Evolutionary conservation across 108 stramenopile species (phyloP).

Genomic region (Cylindrotheca fusiformis): DNA sequence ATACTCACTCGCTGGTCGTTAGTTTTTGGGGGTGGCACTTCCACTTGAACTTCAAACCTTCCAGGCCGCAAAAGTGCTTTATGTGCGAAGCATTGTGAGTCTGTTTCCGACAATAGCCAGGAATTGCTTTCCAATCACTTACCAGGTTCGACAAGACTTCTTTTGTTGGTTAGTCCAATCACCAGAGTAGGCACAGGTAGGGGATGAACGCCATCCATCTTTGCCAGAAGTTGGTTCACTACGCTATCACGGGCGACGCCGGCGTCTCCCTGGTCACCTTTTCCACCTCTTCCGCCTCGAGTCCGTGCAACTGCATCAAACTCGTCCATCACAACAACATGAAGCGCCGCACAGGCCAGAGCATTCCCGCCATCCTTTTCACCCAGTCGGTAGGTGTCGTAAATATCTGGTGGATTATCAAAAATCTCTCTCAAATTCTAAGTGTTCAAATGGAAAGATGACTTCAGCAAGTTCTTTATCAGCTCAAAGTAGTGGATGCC

Average conservation of each 20-base stretch:
- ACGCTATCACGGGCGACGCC: constrained; percentile 90
- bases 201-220: constrained; percentile 93
- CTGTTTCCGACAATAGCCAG: constrained; percentile 3
- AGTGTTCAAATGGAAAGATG: neutral
- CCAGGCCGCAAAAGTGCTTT: constrained; percentile 74
- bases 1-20: constrained; percentile 69
- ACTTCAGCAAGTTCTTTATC: neutral
- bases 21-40: constrained; percentile 78
- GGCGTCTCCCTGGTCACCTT: constrained; percentile 86
- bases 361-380: constrained; percentile 58
- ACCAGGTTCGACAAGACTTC: constrained; percentile 82
- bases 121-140: constrained; percentile 11
- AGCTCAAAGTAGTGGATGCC: neutral
- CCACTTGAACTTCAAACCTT: constrained; percentile 85
- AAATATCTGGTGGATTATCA: constrained; percentile 77
- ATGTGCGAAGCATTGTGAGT: no score
- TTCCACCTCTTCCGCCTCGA: constrained; percentile 65
- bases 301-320: constrained; percentile 92
- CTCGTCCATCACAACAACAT: constrained; percentile 85
- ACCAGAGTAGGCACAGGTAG: constrained; percentile 85
- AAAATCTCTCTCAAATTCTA: constrained; percentile 80
- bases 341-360: constrained; percentile 39
- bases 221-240: constrained; percentile 91
- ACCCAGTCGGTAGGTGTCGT: constrained; percentile 50
- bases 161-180: constrained; percentile 92